Conservation (phyloP, 495 filamentous ascomycete genomes). For the Xylaria acuta region DNA sequence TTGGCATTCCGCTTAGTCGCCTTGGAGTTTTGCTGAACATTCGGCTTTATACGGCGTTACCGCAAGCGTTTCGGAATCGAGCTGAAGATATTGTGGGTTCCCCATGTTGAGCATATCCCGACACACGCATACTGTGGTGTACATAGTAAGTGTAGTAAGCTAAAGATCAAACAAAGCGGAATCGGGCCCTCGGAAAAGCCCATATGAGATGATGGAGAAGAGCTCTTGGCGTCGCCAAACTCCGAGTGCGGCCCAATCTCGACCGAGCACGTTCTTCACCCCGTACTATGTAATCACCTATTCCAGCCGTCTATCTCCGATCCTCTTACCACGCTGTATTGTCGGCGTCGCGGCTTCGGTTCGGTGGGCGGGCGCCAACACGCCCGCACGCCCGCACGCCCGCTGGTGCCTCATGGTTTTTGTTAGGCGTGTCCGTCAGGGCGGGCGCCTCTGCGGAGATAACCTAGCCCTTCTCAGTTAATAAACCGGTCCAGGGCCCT, state of each 20-base stretch:
- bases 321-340: background rate
- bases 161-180: background rate
- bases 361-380: background rate
- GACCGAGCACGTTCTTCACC: background rate
- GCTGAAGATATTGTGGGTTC: background rate
- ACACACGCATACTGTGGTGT: background rate
- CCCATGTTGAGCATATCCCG: too few relatives aligned
- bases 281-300: too few relatives aligned
- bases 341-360: background rate
- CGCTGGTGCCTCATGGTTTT: background rate
- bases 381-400: background rate
- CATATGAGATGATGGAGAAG: background rate
- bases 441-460: background rate
- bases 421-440: background rate
- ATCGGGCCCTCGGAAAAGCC: background rate
- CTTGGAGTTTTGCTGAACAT: background rate
- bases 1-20: background rate
- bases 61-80: background rate
- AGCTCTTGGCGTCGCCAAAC: background rate
- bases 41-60: background rate
- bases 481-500: background rate
- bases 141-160: background rate
- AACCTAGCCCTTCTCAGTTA: constrained; percentile 6
- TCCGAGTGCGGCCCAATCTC: background rate
- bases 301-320: background rate